phyloP scores from a whole-genome alignment of 805 yeast species.

The Pichia heedii region DNA sequence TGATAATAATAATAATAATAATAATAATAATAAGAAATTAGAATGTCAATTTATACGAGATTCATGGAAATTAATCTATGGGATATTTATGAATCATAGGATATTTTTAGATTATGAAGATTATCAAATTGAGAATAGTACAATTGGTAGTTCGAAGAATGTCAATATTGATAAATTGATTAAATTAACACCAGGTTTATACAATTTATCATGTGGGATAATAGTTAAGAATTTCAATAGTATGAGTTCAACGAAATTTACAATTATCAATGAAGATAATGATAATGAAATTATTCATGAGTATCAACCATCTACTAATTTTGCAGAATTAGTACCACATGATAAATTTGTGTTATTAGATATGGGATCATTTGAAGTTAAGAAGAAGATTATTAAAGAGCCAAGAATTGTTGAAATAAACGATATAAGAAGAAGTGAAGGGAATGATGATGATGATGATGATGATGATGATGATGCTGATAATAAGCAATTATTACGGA shows the following conservation, averaged over 20 bases:
- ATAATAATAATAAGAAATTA: background rate
- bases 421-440: no score
- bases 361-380: conserved; percentile 36
- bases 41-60: conserved; percentile 34
- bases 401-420: background rate
- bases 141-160: conserved; percentile 26
- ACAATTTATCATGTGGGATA: conserved; percentile 43
- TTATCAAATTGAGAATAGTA: conserved; percentile 35
- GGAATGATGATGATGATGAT: conserved; percentile 1
- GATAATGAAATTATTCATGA: conserved; percentile 27
- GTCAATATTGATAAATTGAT: conserved; percentile 38
- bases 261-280: conserved; percentile 28
- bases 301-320: conserved; percentile 48
- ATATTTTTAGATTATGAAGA: conserved; percentile 39
- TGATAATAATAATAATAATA: background rate
- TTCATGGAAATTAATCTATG: conserved; percentile 47
- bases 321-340: conserved; percentile 49
- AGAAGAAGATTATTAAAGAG: background rate
- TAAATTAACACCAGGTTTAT: conserved; percentile 40
- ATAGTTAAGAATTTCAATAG: conserved; percentile 48
- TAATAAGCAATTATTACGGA: no score
- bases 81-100: conserved; percentile 42
- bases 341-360: conserved; percentile 40
- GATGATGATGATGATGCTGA: background rate
- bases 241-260: conserved; percentile 49